These are phyloP conservation scores for Spergularia marina DNA, from an alignment of 148 eudicot species.

Conservation along the genomic window DNA sequence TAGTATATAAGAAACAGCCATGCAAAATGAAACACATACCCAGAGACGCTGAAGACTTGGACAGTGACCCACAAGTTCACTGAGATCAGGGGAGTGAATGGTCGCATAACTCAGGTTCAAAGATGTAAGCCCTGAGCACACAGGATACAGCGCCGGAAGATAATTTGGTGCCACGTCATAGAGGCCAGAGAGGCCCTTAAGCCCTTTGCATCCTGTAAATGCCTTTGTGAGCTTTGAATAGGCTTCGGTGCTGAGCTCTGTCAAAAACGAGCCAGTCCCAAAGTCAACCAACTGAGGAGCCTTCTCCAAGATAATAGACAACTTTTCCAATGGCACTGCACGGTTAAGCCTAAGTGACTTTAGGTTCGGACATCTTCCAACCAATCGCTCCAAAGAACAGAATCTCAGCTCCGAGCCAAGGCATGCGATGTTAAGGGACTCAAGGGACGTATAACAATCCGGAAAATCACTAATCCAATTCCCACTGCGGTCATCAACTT, in stretches of 20 bases:
- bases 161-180: slow-evolving; percentile 83
- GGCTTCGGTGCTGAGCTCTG: slow-evolving; percentile 62
- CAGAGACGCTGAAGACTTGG: slow-evolving; percentile 70
- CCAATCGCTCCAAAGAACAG: slow-evolving; percentile 73
- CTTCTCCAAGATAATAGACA: slow-evolving; percentile 50
- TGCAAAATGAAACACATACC: slow-evolving; percentile 43
- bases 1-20: not conserved
- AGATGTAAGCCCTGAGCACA: slow-evolving; percentile 71
- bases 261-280: slow-evolving; percentile 74
- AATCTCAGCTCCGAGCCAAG: slow-evolving; percentile 69
- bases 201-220: slow-evolving; percentile 63
- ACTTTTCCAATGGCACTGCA: slow-evolving; percentile 72
- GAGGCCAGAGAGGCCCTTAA: slow-evolving; percentile 74
- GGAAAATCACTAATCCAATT: slow-evolving; percentile 93
- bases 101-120: slow-evolving; percentile 85
- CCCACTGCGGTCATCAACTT: slow-evolving; percentile 87
- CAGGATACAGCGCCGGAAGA: slow-evolving; percentile 68
- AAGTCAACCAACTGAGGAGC: slow-evolving; percentile 82
- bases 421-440: slow-evolving; percentile 82
- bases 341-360: slow-evolving; percentile 79
- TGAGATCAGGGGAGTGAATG: slow-evolving; percentile 68
- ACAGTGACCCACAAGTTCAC: slow-evolving; percentile 64
- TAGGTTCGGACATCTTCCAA: slow-evolving; percentile 68
- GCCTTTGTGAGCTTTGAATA: slow-evolving; percentile 52
- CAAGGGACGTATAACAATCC: slow-evolving; percentile 64